Evolutionary conservation across 768 basidiomycete genomes (phyloP), one percentile per base, ranked within the genome.

Genomic region (Xerocomellus amylosporus): DNA sequence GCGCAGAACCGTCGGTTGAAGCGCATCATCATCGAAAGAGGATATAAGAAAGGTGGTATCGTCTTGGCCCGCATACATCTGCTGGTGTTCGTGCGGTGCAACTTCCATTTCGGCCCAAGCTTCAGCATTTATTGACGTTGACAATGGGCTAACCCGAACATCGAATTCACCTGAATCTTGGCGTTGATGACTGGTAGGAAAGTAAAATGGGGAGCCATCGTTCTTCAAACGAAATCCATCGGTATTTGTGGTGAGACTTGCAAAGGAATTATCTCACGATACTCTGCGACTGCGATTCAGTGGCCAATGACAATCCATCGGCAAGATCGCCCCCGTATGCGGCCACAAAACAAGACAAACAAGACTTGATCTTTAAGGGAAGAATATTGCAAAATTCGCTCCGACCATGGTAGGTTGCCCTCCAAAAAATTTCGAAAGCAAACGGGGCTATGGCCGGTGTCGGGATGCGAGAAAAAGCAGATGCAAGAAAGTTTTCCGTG

Each of bases 391-490:
- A 65, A 28, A 78, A 73, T 31, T 76, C 69, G 26, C 66, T 65
- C 34, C 63, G 70, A n/a, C 68, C 69, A 33, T 81, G 77, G 61
- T 82, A 85, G 4, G 80, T 81, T 37, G 68, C 67, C n/a, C 73
- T 74, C 85, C 85, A 87, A 63, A 82, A 87, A 2, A 65, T 69
- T 58, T 75, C 73, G 55, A 87, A 87, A 2, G 79, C 75, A 7
- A 77, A 60, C 1, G 82, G 79, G 0, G 81, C 84, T 19, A 75
- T 68, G 9, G 79, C 77, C 3, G 79, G 79, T 4, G 66, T 54
- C 0, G 78, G 76, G 28, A 79, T 73, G 22, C 73, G 77, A 5
- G 69, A 69, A 58, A 86, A 86, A 0, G 77, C 77, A 3, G 83
- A 79, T 14, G 70, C 66, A 2, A 87, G 67, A 55, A 86, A 79